Base-by-base conservation (phyloP, 1,284 basidiomycete genomes). In the Apiotrichum veenhuisii region DNA sequence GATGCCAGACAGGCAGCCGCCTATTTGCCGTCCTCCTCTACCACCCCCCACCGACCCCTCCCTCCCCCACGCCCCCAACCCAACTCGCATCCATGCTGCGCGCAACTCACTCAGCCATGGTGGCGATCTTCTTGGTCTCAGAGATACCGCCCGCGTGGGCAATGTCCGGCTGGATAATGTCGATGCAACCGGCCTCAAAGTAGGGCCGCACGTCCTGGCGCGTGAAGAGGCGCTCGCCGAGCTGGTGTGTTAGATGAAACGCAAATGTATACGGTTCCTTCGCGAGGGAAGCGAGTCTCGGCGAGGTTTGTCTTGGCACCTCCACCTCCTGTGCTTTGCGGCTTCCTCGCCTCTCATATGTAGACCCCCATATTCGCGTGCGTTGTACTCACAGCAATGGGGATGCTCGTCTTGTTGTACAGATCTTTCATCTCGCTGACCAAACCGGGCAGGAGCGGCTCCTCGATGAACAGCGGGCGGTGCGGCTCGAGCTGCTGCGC, bases 111-210 rank as follows among this genome's bases (percentile, higher is more conserved):
- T 89, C 87, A 1, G 85, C 83, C 73, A 89, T 80, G 34, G 80
- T 80, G 7, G 87, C 86, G 43, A 89, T 86, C 54, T 84, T 82
- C 56, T 82, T 80, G 12, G 86, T 79, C 70, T 89, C 87, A 55
- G 84, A 85, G 67, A 89, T 88, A n/a, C 87, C 86, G 27, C 78
- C 78, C 9, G 77, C 71, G 52, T 79, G 77, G 2, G 77, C 73
- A 58, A 85, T 84, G 69, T 88, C 87, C n/a, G 87, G 87, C 68
- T 88, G 87, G 5, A 84, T 84, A 57, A 88, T 85, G 64, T 88
- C 87, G 64, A 79, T 78, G 14, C 84, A 85, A n/a, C 86, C 80
- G 30, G 79, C 78, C 67, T 88, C 66, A 57, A 77, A 46, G 74
- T 87, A 88, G 0, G 87, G 87, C 18, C 87, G 80, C 66, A 85